Base-by-base conservation (phyloP, 208 protist species). In the Trypanosoma mega region DNA sequence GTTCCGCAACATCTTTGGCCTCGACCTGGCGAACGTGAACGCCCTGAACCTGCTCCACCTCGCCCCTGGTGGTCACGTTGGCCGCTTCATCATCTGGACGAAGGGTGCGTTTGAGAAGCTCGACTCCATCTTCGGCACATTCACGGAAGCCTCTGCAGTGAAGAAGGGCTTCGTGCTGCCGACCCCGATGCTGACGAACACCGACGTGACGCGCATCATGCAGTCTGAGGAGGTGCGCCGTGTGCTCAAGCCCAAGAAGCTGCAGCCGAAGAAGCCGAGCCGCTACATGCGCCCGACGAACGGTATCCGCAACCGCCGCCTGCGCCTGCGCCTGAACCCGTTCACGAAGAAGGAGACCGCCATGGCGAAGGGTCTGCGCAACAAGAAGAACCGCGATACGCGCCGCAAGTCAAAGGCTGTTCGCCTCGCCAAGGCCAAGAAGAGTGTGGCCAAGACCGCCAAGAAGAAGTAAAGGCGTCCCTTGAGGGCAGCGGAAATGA, bases 31-130 rank as follows among this genome's bases (percentile, higher is more conserved):
- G 60, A 80, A 82, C 63, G 98, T 99, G 30, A 70, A 79, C 44
- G 55, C 86, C 49, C 81, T 99, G 30, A 99, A 99, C 90, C 82
- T 99, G 30, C 90, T 99, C 33, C 83, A 99, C 79, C 94, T 99
- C 20, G 99, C 99, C 34, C 99, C 99, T 55, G 99, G 98, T 90
- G 98, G 97, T 55, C 98, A 99, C 82, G 53, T 99, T 8, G 99
- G 99, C 78, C 93, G 99, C 78, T 99, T 99, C 73, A 72, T 98
- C 80, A 97, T 99, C 82, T 99, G 99, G 99, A 98, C 98, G 61
- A 77, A 99, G 78, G 71, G 63, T 73, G 99, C 99, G 30, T 99
- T 99, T 79, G 82, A 97, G 65, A 81, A 90, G 75, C 90, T 99
- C 23, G 94, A 99, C 79, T 43, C 44, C n/a, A 72, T 99, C 77